These are phyloP conservation scores for Beauveria sp. DNA, from an alignment of 2,329 filamentous ascomycete genomes.

Conservation along the genomic window DNA sequence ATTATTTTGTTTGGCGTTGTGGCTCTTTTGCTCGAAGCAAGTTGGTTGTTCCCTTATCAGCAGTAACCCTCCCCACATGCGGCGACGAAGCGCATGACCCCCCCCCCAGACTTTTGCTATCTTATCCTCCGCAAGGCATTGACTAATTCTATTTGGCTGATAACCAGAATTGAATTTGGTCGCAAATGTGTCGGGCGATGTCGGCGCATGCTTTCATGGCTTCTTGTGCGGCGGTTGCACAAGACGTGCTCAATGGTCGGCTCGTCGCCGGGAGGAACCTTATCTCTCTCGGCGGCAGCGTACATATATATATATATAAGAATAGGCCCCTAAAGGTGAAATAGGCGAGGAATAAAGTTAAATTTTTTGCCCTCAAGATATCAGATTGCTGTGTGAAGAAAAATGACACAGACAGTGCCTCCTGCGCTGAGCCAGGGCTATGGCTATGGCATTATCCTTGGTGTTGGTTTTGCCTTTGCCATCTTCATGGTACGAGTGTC, in stretches of 20 bases:
- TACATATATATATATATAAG: not conserved
- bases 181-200: not conserved
- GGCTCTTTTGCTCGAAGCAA: too few species aligned
- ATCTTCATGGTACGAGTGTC: conserved; percentile 51
- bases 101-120: not conserved
- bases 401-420: conserved; percentile 3
- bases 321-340: not conserved
- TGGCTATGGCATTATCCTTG: conserved; percentile 72
- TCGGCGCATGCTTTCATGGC: not conserved
- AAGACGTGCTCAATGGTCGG: not conserved
- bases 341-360: not conserved
- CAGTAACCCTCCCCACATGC: not conserved
- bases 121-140: conserved; percentile 5
- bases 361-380: not conserved
- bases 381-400: not conserved
- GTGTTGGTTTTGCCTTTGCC: conserved; percentile 66
- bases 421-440: conserved; percentile 50
- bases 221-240: not conserved
- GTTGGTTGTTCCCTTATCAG: not conserved
- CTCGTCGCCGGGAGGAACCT: not conserved
- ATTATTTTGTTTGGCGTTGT: not conserved
- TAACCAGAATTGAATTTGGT: not conserved
- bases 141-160: not conserved
- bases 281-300: not conserved
- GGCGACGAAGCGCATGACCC: not conserved